These are phyloP conservation scores for Hordeum pubiflorum DNA, from an alignment of 202 grass and related monocot species.

Conservation along the genomic window DNA sequence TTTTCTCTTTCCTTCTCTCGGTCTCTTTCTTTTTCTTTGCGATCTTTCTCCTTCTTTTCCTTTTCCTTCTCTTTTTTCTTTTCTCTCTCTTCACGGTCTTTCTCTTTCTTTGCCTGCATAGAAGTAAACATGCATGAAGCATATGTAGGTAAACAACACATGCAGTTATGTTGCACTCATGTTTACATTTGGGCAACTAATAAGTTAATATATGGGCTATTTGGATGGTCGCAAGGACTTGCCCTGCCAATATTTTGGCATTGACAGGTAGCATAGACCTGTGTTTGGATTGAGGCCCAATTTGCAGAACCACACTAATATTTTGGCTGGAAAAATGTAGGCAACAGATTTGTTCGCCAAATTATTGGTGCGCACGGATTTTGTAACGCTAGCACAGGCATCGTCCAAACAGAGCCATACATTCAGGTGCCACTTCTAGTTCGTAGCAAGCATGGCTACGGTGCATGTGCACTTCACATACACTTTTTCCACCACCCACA, in stretches of 20 bases:
- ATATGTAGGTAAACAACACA: constrained; percentile 1
- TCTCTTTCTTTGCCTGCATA: constrained; percentile 41
- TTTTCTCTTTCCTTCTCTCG: constrained; percentile 62
- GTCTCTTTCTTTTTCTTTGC: constrained; percentile 51
- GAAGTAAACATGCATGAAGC: background rate
- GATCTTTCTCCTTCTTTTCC: constrained; percentile 51
- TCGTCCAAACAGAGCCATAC: background rate
- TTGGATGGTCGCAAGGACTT: background rate
- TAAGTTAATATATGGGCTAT: background rate
- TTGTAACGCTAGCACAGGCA: background rate
- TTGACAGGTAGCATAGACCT: background rate
- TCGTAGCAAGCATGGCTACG: background rate
- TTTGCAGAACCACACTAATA: background rate
- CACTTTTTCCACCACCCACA: background rate
- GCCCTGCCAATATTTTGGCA: background rate
- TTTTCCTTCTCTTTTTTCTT: constrained; percentile 35
- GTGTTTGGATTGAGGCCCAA: background rate
- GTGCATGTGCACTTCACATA: background rate
- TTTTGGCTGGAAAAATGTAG: background rate
- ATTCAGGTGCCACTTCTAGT: background rate
- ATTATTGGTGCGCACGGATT: background rate
- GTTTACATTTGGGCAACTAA: background rate
- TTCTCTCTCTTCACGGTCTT: constrained; percentile 41
- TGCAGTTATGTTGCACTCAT: background rate
- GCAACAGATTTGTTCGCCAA: background rate